phyloP scores from a whole-genome alignment of 768 basidiomycete genomes.

The Boletellus ananas region DNA sequence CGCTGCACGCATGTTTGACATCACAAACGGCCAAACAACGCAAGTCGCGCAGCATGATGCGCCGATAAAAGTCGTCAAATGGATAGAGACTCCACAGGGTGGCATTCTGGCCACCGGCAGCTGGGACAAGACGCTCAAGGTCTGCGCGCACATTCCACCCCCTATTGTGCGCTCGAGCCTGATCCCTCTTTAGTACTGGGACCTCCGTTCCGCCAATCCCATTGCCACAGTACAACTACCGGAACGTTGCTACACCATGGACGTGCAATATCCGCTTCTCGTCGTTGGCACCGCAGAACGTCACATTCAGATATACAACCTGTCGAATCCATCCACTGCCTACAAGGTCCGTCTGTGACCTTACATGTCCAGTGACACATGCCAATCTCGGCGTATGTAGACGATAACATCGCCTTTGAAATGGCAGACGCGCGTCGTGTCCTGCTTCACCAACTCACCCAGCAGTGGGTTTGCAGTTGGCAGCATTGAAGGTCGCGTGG shows the following conservation, averaged over 20 bases:
- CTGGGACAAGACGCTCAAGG: conserved; percentile 98
- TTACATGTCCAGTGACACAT: not conserved
- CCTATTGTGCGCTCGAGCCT: not conserved
- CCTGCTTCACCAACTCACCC: conserved; percentile 69
- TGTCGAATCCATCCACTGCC: conserved; percentile 72
- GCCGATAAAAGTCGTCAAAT: conserved; percentile 77
- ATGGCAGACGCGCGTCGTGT: conserved; percentile 87
- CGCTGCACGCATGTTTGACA: conserved; percentile 89
- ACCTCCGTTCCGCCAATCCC: conserved; percentile 71
- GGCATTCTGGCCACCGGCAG: conserved; percentile 88
- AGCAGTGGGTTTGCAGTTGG: conserved; percentile 78
- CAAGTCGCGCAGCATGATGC: conserved; percentile 92
- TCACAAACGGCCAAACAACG: conserved; percentile 71
- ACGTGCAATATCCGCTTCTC: conserved; percentile 76
- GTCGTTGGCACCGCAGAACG: conserved; percentile 93
- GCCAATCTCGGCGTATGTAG: conserved; percentile 36
- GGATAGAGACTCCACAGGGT: conserved; percentile 71
- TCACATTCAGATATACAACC: conserved; percentile 85
- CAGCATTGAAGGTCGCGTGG: conserved; percentile 88
- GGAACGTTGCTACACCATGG: conserved; percentile 87
- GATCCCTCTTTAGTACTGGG: conserved; percentile 76
- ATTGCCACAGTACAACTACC: conserved; percentile 79
- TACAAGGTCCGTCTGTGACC: conserved; percentile 56
- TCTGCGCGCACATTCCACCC: conserved; percentile 26
- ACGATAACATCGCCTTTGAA: conserved; percentile 83